Conservation (phyloP, 1,284 basidiomycete genomes). For the Ustilago vetiveriae region DNA sequence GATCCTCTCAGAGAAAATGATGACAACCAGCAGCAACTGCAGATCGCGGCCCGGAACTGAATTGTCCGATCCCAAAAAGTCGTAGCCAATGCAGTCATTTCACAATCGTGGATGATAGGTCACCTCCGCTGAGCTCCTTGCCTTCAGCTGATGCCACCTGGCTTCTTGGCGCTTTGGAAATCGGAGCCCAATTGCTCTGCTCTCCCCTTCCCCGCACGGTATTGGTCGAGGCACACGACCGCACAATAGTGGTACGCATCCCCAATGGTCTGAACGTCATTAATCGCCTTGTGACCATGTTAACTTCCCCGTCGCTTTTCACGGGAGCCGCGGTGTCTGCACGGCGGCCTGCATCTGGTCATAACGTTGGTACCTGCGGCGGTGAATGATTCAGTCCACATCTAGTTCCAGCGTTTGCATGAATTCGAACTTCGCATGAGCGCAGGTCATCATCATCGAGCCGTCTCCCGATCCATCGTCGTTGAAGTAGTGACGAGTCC, state of each 20-base stretch:
- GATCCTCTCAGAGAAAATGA: background rate
- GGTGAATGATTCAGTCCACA: background rate
- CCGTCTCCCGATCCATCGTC: background rate
- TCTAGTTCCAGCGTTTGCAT: background rate
- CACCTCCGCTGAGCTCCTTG: no score
- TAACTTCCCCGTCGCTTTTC: constrained; percentile 7
- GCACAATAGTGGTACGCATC: no score
- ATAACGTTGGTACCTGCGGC: constrained; percentile 18
- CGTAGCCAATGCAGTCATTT: no score
- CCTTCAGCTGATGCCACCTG: no score
- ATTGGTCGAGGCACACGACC: background rate
- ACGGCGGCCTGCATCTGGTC: background rate
- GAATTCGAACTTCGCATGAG: background rate
- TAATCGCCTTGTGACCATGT: background rate
- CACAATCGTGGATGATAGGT: no score
- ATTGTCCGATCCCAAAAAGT: no score
- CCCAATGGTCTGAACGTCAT: no score
- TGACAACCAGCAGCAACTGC: background rate
- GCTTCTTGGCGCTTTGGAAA: constrained; percentile 1
- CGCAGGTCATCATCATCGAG: constrained; percentile 20
- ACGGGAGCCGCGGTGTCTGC: constrained; percentile 5
- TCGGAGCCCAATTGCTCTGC: background rate
- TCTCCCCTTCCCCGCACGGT: constrained; percentile 2
- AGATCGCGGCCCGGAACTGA: background rate
- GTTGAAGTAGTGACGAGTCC: background rate